phyloP scores from a whole-genome alignment of 352 stramenopile species.

The Chrysophaeum taylorii region DNA sequence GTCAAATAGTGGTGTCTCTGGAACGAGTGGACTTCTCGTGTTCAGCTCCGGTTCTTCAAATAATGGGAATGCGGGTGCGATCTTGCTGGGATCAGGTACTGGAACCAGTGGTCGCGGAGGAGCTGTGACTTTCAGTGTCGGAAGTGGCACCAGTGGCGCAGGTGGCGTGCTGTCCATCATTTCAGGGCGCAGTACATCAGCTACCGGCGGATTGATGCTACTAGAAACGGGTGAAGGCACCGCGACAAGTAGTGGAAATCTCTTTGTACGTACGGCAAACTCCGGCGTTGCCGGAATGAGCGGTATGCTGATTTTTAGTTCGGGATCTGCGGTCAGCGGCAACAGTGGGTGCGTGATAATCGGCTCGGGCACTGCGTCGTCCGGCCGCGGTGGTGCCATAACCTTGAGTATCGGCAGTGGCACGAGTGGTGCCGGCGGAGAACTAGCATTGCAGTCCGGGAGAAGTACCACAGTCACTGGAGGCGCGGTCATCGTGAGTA shows the following conservation, averaged over 20 bases:
- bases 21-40: not conserved
- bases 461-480: not conserved
- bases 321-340: not conserved
- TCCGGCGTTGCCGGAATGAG: not conserved
- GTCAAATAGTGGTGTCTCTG: slow-evolving; percentile 17
- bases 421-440: not conserved
- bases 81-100: slow-evolving; percentile 4
- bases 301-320: slow-evolving; percentile 3
- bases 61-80: not conserved
- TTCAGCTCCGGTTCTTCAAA: slow-evolving; percentile 15
- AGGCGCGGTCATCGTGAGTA: not conserved
- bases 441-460: not conserved
- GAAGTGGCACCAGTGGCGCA: slow-evolving; percentile 3
- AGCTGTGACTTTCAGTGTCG: slow-evolving; percentile 7
- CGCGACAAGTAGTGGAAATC: not conserved
- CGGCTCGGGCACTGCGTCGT: not conserved
- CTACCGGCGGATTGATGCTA: not conserved
- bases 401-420: not conserved
- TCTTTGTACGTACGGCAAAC: not conserved
- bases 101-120: not conserved
- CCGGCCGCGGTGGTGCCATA: not conserved
- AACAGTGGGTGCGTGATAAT: not conserved
- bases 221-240: not conserved
- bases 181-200: not conserved
- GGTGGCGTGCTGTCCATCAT: not conserved